A percentile compares a stretch with the other conserved stretches of the same genome.
phyloP scores from a whole-genome alignment of 2,329 filamentous ascomycete genomes.

The Clarireedia paspali region DNA sequence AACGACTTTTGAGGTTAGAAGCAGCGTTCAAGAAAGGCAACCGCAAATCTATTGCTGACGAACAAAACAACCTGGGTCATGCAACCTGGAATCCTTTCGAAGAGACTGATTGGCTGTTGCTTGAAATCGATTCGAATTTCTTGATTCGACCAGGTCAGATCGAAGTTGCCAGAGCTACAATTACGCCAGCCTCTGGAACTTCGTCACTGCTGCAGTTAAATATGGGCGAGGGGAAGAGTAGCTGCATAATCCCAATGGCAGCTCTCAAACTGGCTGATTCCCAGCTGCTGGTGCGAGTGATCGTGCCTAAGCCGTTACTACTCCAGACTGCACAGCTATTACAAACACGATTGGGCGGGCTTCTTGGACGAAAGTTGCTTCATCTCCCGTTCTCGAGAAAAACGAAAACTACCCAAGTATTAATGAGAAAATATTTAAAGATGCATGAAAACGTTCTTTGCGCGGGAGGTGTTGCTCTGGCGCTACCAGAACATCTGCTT shows the following conservation, averaged over 20 bases:
- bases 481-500: slow-evolving; percentile 45
- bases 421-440: slow-evolving; percentile 29
- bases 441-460: slow-evolving; percentile 33
- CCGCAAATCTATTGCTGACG: slow-evolving; percentile 30
- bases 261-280: slow-evolving; percentile 39
- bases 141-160: slow-evolving; percentile 55
- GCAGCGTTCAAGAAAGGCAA: slow-evolving; percentile 30
- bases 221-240: slow-evolving; percentile 60
- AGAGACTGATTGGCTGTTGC: slow-evolving; percentile 53
- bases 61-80: slow-evolving; percentile 35
- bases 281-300: slow-evolving; percentile 32
- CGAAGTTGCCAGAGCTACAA: slow-evolving; percentile 55
- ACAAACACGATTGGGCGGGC: slow-evolving; percentile 35
- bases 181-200: slow-evolving; percentile 39
- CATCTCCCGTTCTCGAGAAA: slow-evolving; percentile 41
- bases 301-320: slow-evolving; percentile 38
- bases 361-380: slow-evolving; percentile 35
- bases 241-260: slow-evolving; percentile 47
- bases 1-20: slow-evolving; percentile 37
- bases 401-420: slow-evolving; percentile 27
- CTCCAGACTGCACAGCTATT: slow-evolving; percentile 40
- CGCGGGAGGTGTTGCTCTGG: slow-evolving; percentile 37
- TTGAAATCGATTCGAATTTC: slow-evolving; percentile 59
- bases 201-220: slow-evolving; percentile 60
- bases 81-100: slow-evolving; percentile 30